These are phyloP conservation scores for Drechslerella coelobrocha DNA, from an alignment of 2,329 filamentous ascomycete genomes.

Conservation along the genomic window DNA sequence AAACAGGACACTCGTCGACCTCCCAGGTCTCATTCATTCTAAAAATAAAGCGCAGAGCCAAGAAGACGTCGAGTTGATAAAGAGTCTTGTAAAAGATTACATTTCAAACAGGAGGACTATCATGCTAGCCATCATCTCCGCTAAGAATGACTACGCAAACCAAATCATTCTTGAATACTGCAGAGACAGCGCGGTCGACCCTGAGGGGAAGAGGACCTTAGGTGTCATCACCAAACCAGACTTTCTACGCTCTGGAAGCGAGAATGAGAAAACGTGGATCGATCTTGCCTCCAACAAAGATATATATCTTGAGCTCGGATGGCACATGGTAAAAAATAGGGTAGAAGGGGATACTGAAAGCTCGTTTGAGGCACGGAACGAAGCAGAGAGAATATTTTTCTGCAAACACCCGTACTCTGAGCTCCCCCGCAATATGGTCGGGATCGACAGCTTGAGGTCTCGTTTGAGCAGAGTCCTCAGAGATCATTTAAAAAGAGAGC, in stretches of 20 bases:
- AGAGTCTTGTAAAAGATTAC: constrained; percentile 63
- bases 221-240: constrained; percentile 68
- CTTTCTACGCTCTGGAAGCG: constrained; percentile 57
- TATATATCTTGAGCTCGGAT: constrained; percentile 59
- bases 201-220: constrained; percentile 61
- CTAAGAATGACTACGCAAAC: constrained; percentile 64
- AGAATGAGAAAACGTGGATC: constrained; percentile 58
- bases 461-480: constrained; percentile 9
- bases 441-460: constrained; percentile 14
- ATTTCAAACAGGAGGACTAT: constrained; percentile 66
- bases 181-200: constrained; percentile 58
- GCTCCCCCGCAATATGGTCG: constrained; percentile 19
- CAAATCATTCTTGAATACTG: constrained; percentile 66
- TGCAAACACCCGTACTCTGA: constrained; percentile 13
- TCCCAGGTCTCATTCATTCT: constrained; percentile 65
- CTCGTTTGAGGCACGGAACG: constrained; percentile 13
- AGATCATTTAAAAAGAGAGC: constrained; percentile 14
- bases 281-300: constrained; percentile 19
- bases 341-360: constrained; percentile 53
- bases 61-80: constrained; percentile 61
- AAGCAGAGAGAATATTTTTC: constrained; percentile 31
- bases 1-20: constrained; percentile 62
- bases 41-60: constrained; percentile 61
- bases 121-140: constrained; percentile 65
- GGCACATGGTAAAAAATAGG: constrained; percentile 66